A percentile compares a stretch with the other conserved stretches of the same genome.
Conservation (phyloP, 768 basidiomycete genomes). For the Leccinum arenicola region DNA sequence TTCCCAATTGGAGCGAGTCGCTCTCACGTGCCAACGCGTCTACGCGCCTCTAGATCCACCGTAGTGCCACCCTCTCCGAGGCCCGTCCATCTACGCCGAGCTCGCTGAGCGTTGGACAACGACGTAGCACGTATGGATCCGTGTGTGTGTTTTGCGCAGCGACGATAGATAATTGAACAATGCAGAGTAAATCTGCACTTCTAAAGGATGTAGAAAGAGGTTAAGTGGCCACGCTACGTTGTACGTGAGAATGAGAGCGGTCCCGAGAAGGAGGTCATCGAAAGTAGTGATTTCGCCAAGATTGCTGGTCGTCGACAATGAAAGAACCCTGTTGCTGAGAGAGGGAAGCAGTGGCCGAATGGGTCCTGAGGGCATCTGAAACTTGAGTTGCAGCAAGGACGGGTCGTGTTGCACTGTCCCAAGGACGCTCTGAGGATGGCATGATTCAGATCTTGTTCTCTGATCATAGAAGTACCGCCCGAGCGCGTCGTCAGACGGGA, state of each 20-base stretch:
- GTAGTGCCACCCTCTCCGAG: constrained; percentile 80
- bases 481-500: constrained; percentile 70
- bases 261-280: constrained; percentile 76
- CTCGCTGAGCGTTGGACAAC: constrained; percentile 82
- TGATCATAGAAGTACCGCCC: constrained; percentile 71
- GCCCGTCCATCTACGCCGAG: constrained; percentile 81
- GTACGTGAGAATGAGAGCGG: constrained; percentile 68
- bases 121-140: constrained; percentile 76
- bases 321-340: constrained; percentile 43
- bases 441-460: constrained; percentile 87
- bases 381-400: constrained; percentile 68
- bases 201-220: constrained; percentile 77
- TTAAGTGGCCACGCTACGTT: constrained; percentile 84
- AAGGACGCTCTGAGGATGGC: constrained; percentile 84
- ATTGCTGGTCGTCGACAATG: constrained; percentile 39
- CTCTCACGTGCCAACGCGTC: constrained; percentile 25
- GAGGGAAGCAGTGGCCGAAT: constrained; percentile 79
- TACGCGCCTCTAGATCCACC: constrained; percentile 63
- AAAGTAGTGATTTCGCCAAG: constrained; percentile 50
- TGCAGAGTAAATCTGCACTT: constrained; percentile 69
- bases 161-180: constrained; percentile 84
- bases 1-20: constrained; percentile 2
- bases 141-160: constrained; percentile 78
- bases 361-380: constrained; percentile 78
- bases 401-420: constrained; percentile 82